Conservation (phyloP, 768 basidiomycete genomes). For the Termitomyces sp. region DNA sequence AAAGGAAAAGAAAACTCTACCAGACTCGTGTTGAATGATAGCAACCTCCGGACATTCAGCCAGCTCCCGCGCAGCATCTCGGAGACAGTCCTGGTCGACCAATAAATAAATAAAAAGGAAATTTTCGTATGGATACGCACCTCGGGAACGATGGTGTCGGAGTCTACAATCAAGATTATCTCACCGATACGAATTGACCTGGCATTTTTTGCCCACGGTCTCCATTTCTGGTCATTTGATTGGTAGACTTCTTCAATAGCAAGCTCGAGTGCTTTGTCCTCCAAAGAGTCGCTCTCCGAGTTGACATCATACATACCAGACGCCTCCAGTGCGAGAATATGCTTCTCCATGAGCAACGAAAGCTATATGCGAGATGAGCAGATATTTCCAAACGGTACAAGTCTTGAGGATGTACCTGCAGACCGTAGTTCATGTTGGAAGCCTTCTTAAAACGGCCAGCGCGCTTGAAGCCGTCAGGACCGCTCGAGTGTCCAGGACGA, state of each 20-base stretch:
- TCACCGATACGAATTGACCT: slow-evolving; percentile 73
- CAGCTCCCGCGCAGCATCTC: slow-evolving; percentile 85
- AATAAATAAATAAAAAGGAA: background rate
- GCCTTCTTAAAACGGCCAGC: slow-evolving; percentile 92
- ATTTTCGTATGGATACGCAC: slow-evolving; percentile 21
- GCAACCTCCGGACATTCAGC: slow-evolving; percentile 77
- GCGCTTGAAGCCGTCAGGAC: slow-evolving; percentile 66
- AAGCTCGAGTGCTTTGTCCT: slow-evolving; percentile 67
- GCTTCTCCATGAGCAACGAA: slow-evolving; percentile 57
- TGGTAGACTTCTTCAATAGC: slow-evolving; percentile 71
- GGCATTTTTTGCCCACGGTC: slow-evolving; percentile 75
- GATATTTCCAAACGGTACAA: background rate
- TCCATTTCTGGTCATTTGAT: slow-evolving; percentile 53
- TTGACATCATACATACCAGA: slow-evolving; percentile 28
- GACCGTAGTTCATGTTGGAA: slow-evolving; percentile 83
- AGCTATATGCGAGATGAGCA: slow-evolving; percentile 32
- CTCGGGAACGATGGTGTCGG: slow-evolving; percentile 76
- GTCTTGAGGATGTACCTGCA: slow-evolving; percentile 24
- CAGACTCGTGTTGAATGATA: slow-evolving; percentile 88
- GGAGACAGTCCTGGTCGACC: slow-evolving; percentile 69
- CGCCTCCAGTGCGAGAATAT: slow-evolving; percentile 40
- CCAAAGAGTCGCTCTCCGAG: slow-evolving; percentile 42
- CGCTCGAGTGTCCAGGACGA: slow-evolving; percentile 62
- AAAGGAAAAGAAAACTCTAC: slow-evolving; percentile 26
- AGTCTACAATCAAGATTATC: slow-evolving; percentile 77